Evolutionary conservation across 1,284 basidiomycete species (phyloP), one percentile per base, ranked within the genome.

Genomic region (Cutaneotrichosporon sp.): DNA sequence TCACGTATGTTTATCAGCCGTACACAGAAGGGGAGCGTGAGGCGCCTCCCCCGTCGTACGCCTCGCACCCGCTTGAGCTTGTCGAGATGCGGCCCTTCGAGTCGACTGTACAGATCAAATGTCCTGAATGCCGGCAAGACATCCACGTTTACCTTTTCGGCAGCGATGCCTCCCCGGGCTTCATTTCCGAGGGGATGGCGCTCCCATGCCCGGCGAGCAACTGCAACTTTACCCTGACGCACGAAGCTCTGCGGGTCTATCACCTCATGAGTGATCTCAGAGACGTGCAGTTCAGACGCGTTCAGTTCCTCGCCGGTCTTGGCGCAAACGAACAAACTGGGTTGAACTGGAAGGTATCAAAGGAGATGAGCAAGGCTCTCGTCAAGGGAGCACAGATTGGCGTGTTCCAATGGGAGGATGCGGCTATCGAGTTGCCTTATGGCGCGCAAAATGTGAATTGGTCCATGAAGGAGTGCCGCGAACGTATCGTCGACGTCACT

Each of bases 201-300:
- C 8, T 35, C 10, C n/a, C 18, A 1, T 61, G 58, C 45, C 43
- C 43, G 26, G 10, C 5, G 7, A 10, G 22, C 2, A 15, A 15
- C 15, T 65, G 63, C 41, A 12, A 12, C 2, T 22, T 51, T 1
- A 13, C 17, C 30, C 33, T 60, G 15, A 59, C 53, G 12, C 61
- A 61, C 52, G 52, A 62, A 13, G 34, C 34, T 13, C 44, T 65
- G 18, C 51, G 51, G 3, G 46, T 58, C 13, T 38, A 79, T 63
- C 78, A 83, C 62, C 80, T 83, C 0, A 72, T 90, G 43, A 73
- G 79, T 50, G 83, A 88, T 62, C 77, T 93, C 41, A 76, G 85
- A 12, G 33, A 35, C 9, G 34, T 54, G 12, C 30, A 42, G 17
- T n/a, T 7, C 13, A 23, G 35, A 21, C 30, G 20, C 23, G 15